Conservation (phyloP, 2,329 filamentous ascomycete species). For the Colletotrichum abscissum region DNA sequence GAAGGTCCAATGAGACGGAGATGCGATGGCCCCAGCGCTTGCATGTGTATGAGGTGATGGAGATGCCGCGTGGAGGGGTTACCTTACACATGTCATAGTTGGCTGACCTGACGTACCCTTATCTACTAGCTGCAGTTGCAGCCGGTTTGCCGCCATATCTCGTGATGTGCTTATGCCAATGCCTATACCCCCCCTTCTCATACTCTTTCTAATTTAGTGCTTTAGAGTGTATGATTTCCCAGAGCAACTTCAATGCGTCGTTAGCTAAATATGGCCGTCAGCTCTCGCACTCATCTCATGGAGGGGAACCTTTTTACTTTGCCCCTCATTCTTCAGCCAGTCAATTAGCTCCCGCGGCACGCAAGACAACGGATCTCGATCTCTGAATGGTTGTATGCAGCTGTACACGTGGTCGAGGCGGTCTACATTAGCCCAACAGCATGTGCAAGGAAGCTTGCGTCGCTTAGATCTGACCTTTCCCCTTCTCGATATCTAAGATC, state of each 20-base stretch:
- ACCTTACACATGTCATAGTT: slow-evolving; percentile 13
- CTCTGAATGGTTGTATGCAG: neutral
- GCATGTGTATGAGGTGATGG: neutral
- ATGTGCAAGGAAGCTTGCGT: neutral
- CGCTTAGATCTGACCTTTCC: neutral
- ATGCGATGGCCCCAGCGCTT: neutral
- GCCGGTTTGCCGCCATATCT: neutral
- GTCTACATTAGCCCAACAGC: neutral
- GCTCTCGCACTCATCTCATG: neutral
- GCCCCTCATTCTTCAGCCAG: neutral
- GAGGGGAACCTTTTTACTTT: neutral
- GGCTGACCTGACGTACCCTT: slow-evolving; percentile 8
- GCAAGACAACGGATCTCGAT: neutral
- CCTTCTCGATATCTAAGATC: neutral
- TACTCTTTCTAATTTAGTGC: neutral
- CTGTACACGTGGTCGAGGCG: neutral
- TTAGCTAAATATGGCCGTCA: neutral
- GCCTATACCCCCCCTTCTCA: neutral
- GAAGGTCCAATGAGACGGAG: neutral
- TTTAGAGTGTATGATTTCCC: neutral
- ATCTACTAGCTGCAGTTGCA: neutral
- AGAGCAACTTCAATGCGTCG: neutral
- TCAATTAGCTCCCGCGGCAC: neutral
- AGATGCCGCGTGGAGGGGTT: neutral
- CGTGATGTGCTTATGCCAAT: neutral